Evolutionary conservation across 371 early-diverging fungal genomes (phyloP).

Genomic region (Basidiobolus heterosporus): DNA sequence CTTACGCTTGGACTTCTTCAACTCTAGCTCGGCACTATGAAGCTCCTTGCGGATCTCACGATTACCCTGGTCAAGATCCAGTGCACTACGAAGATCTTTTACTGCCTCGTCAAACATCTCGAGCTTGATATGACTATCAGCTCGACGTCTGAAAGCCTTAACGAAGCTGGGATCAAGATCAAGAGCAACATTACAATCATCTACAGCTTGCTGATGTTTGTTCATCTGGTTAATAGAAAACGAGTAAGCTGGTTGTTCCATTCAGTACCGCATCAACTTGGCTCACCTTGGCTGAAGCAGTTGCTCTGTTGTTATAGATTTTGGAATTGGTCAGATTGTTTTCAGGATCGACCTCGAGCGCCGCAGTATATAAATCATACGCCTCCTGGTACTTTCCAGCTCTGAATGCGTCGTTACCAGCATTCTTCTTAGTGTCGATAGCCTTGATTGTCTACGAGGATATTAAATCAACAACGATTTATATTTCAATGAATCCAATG

Average conservation of each 20-base stretch:
- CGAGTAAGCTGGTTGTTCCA: too few relatives aligned
- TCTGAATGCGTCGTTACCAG: constrained; percentile 62
- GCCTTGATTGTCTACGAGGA: constrained; percentile 22
- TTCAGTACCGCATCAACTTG: too few relatives aligned
- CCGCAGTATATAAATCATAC: constrained; percentile 46
- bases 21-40: constrained; percentile 51
- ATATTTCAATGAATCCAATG: not conserved
- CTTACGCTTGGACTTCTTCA: constrained; percentile 58
- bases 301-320: constrained; percentile 61
- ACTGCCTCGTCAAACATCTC: constrained; percentile 67
- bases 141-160: constrained; percentile 65
- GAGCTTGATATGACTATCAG: constrained; percentile 53
- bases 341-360: constrained; percentile 50
- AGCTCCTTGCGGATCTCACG: constrained; percentile 41
- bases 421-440: constrained; percentile 46
- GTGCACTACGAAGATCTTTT: constrained; percentile 46
- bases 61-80: constrained; percentile 43
- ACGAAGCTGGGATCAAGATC: constrained; percentile 37
- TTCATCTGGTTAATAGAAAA: constrained; percentile 5
- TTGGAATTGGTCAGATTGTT: constrained; percentile 48
- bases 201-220: constrained; percentile 37
- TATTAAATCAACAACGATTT: not conserved
- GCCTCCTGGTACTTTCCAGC: constrained; percentile 38
- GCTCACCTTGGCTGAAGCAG: constrained; percentile 35
- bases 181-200: constrained; percentile 51